Evolutionary conservation across 306 rosid genomes (phyloP).

Genomic region (Vigna radiata): DNA sequence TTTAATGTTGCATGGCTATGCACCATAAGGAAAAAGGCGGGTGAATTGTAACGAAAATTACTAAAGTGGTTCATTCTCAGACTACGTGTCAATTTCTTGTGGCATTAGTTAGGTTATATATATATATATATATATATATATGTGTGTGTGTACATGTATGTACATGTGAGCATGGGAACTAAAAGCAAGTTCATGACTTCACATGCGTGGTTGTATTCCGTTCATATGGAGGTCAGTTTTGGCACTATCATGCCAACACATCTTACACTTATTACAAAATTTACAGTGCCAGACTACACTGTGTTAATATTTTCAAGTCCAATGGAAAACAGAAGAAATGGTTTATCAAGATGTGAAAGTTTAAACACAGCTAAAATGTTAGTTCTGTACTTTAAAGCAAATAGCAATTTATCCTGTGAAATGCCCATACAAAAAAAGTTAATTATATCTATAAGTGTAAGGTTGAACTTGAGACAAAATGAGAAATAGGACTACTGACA

Average conservation of each 20-base stretch:
- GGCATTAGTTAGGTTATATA: slow-evolving; percentile 36
- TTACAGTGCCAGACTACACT: neutral
- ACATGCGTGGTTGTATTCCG: slow-evolving; percentile 41
- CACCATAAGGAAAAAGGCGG: neutral
- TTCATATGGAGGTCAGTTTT: slow-evolving; percentile 23
- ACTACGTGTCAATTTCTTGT: slow-evolving; percentile 36
- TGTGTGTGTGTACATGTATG: too few relatives aligned
- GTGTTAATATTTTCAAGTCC: neutral
- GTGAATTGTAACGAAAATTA: slow-evolving; percentile 18
- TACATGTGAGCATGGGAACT: neutral
- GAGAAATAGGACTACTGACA: neutral
- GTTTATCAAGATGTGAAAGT: neutral
- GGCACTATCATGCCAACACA: neutral
- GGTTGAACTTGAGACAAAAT: neutral
- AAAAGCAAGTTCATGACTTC: slow-evolving; percentile 39
- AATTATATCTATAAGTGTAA: neutral
- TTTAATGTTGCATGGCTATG: slow-evolving; percentile 12
- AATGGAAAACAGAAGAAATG: neutral
- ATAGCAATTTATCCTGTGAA: neutral
- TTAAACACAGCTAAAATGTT: neutral
- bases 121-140: neutral
- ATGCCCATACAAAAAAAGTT: neutral
- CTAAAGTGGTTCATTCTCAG: neutral
- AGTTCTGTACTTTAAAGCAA: neutral
- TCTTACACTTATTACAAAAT: neutral